Conservation (phyloP, 169 alveolate genomes). For the Plasmodium coatneyi region DNA sequence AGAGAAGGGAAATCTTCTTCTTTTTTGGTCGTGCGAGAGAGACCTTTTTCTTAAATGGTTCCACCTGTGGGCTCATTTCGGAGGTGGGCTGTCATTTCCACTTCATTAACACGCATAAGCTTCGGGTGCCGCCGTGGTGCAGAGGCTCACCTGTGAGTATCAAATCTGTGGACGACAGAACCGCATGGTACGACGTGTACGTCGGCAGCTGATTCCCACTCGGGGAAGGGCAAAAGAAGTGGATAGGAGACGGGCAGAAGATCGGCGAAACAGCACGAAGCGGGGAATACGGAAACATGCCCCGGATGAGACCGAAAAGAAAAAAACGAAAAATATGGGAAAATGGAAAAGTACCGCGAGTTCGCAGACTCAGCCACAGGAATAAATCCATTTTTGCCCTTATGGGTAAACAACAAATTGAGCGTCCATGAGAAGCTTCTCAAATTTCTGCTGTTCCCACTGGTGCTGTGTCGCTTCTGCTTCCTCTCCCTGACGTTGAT, state of each 20-base stretch:
- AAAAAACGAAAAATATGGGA: conserved; percentile 30
- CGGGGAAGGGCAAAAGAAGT: not conserved
- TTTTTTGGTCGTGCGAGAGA: not conserved
- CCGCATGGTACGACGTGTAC: not conserved
- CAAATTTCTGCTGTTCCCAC: conserved; percentile 32
- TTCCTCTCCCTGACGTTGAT: conserved; percentile 37
- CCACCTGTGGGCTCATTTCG: not conserved
- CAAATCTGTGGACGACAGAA: not conserved
- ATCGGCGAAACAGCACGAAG: not conserved
- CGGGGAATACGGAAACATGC: not conserved
- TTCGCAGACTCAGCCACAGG: conserved; percentile 82
- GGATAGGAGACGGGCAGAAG: not conserved
- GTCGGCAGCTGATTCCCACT: not conserved
- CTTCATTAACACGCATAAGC: not conserved
- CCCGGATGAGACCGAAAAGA: not conserved
- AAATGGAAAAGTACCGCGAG: conserved; percentile 78
- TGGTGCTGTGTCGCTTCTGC: conserved; percentile 43
- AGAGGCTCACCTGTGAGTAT: not conserved
- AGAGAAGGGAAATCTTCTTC: not conserved
- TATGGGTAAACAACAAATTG: conserved; percentile 76
- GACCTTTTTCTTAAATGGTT: not conserved
- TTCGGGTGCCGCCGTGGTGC: not conserved
- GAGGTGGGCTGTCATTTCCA: not conserved
- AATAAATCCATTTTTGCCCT: conserved; percentile 79
- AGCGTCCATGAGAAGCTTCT: conserved; percentile 25